A percentile compares a stretch with the other conserved stretches of the same genome.
Conservation (phyloP, 768 basidiomycete species). For the Mycena epipterygia region DNA sequence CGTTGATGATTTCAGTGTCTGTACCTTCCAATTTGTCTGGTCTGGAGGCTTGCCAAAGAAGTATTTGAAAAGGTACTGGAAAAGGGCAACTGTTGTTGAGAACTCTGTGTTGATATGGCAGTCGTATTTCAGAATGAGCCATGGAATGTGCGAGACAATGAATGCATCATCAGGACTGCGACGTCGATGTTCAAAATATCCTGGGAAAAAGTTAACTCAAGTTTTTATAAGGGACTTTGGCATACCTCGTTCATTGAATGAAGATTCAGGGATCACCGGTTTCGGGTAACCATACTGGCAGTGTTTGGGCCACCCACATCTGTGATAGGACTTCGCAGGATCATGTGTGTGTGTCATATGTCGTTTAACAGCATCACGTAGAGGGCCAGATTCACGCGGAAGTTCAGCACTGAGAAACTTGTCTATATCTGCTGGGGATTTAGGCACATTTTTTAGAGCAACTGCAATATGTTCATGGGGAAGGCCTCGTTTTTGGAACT, state of each 20-base stretch:
- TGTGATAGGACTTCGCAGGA: background rate
- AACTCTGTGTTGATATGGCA: slow-evolving; percentile 1
- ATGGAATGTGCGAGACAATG: background rate
- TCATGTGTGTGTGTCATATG: background rate
- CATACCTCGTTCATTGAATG: background rate
- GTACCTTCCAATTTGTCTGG: background rate
- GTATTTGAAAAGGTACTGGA: slow-evolving; percentile 4
- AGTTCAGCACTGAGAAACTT: background rate
- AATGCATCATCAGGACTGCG: background rate
- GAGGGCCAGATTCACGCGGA: background rate
- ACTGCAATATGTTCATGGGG: background rate
- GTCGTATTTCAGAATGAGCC: slow-evolving; percentile 4
- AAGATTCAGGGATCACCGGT: background rate
- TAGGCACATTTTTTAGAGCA: background rate
- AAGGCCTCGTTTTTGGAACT: background rate
- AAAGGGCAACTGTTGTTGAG: background rate
- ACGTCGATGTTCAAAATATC: slow-evolving; percentile 2
- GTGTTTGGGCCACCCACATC: background rate
- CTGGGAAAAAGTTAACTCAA: background rate
- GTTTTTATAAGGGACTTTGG: background rate
- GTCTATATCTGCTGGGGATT: background rate
- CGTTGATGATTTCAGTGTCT: background rate
- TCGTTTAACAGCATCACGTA: background rate
- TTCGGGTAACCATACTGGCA: background rate
- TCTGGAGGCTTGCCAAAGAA: background rate